Conservation (phyloP, 2,329 filamentous ascomycete genomes). For the Clonostachys sp. region DNA sequence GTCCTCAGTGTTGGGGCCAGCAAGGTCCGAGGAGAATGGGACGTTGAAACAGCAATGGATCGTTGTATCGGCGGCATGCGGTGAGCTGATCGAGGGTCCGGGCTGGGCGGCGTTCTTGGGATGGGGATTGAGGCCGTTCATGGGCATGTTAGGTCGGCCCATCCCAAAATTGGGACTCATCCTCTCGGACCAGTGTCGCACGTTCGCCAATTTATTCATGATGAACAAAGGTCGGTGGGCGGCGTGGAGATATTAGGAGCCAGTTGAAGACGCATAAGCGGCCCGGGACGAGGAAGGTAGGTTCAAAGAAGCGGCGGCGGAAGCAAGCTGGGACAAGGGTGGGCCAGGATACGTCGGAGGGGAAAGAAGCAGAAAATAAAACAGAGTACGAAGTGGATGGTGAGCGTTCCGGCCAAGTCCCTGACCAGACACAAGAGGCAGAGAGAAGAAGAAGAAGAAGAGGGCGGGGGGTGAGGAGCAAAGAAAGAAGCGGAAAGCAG, state of each 20-base stretch:
- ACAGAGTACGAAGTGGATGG: conserved; percentile 4
- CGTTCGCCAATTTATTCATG: conserved; percentile 69
- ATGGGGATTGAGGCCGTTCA: conserved; percentile 51
- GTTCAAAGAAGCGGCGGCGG: conserved; percentile 15
- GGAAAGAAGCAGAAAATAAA: conserved; percentile 15
- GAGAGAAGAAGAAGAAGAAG: conserved; percentile 10
- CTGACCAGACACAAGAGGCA: conserved; percentile 3
- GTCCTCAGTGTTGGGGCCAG: conserved; percentile 89
- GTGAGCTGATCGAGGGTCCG: conserved; percentile 56
- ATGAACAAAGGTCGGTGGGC: conserved; percentile 21
- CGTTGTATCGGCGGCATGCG: conserved; percentile 67
- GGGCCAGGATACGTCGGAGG: conserved; percentile 12
- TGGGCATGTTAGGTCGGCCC: conserved; percentile 52
- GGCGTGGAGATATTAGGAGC: conserved; percentile 18
- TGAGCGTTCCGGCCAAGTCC: neutral
- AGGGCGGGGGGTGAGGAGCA: conserved; percentile 10
- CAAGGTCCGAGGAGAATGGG: conserved; percentile 87
- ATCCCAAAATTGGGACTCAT: conserved; percentile 66
- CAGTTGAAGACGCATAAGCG: conserved; percentile 36
- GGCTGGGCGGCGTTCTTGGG: conserved; percentile 49
- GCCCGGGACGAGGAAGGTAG: conserved; percentile 15
- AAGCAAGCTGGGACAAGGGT: conserved; percentile 6
- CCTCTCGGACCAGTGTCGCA: conserved; percentile 69
- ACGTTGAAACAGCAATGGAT: conserved; percentile 97
- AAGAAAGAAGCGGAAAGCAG: conserved; percentile 8